Evolutionary conservation across 164 flowering plant species (phyloP).

Genomic region (Pachysandra terminalis): DNA sequence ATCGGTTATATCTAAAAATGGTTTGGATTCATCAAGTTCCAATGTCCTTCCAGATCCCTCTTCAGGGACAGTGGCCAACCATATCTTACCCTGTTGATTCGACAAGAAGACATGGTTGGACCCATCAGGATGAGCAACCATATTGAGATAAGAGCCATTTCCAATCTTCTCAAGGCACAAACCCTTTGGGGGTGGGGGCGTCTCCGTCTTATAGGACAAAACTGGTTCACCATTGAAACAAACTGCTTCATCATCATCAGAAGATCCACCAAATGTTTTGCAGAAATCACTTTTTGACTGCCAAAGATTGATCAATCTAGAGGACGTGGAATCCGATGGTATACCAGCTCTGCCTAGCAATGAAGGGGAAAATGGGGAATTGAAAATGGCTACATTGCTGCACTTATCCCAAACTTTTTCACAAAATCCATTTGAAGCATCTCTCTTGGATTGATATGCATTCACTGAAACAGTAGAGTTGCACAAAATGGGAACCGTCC

Average conservation of each 20-base stretch:
- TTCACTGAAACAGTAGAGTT: conserved; percentile 55
- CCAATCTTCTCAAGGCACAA: conserved; percentile 86
- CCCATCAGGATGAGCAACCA: conserved; percentile 93
- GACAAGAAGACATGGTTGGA: conserved; percentile 76
- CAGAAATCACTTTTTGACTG: conserved; percentile 75
- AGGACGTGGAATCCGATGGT: conserved; percentile 39
- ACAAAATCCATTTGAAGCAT: conserved; percentile 53
- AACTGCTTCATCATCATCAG: conserved; percentile 42
- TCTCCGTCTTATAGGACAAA: conserved; percentile 29
- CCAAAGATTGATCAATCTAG: conserved; percentile 66
- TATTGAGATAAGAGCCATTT: conserved; percentile 71
- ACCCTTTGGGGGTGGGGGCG: conserved; percentile 52
- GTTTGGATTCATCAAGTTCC: conserved; percentile 54
- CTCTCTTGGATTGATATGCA: conserved; percentile 42
- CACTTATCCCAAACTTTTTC: conserved; percentile 77
- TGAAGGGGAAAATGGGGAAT: conserved; percentile 72
- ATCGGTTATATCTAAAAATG: conserved; percentile 82
- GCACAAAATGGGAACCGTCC: conserved; percentile 73
- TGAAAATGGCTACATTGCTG: conserved; percentile 51
- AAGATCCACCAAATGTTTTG: conserved; percentile 65
- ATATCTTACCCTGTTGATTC: conserved; percentile 75
- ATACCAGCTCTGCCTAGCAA: conserved; percentile 49
- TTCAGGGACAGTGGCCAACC: conserved; percentile 72
- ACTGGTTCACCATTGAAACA: conserved; percentile 77
- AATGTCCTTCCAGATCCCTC: conserved; percentile 58